Conservation (phyloP, 2,329 filamentous ascomycete genomes). For the Phialophora macrospora region DNA sequence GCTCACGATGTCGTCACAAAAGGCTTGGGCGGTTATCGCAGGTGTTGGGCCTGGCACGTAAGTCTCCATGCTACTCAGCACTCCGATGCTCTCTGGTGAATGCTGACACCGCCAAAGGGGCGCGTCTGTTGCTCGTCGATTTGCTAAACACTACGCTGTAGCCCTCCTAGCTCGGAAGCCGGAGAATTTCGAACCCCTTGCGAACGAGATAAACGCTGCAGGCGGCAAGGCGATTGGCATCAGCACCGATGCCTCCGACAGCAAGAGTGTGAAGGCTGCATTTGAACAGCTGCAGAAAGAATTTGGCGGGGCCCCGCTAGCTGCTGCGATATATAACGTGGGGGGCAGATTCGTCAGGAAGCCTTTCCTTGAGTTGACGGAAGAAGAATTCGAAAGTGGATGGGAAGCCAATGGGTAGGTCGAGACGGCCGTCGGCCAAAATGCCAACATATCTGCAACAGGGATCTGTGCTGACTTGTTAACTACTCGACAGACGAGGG, state of each 20-base stretch:
- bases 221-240: slow-evolving; percentile 67
- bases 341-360: slow-evolving; percentile 63
- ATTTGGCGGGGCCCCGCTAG: slow-evolving; percentile 53
- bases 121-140: slow-evolving; percentile 64
- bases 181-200: slow-evolving; percentile 60
- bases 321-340: slow-evolving; percentile 66
- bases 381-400: slow-evolving; percentile 60
- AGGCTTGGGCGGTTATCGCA: slow-evolving; percentile 53
- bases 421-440: slow-evolving; percentile 4
- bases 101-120: slow-evolving; percentile 47
- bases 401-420: slow-evolving; percentile 58
- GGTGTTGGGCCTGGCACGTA: slow-evolving; percentile 54
- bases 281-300: slow-evolving; percentile 61
- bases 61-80: slow-evolving; percentile 16
- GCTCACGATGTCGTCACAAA: slow-evolving; percentile 39
- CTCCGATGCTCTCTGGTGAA: too few species aligned
- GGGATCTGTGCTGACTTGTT: not conserved
- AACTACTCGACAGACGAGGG: slow-evolving; percentile 52
- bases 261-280: slow-evolving; percentile 58
- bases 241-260: slow-evolving; percentile 62
- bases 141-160: slow-evolving; percentile 63
- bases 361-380: slow-evolving; percentile 64
- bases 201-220: slow-evolving; percentile 62
- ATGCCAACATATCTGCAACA: not conserved
- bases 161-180: slow-evolving; percentile 64